Evolutionary conservation across 208 protist species (phyloP).

Genomic region (Leishmania turanica): DNA sequence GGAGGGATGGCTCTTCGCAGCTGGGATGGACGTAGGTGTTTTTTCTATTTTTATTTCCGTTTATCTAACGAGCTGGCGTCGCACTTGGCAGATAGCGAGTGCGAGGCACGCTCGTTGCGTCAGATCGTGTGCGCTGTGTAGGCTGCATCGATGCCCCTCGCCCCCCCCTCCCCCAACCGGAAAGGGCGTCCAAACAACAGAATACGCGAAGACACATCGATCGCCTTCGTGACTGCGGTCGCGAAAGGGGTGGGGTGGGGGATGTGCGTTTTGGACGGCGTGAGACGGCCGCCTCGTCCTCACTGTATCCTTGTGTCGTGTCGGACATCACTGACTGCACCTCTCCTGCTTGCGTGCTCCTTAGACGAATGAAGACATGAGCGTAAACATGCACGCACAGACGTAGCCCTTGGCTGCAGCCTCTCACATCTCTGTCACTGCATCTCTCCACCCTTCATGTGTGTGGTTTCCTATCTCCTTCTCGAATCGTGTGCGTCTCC

Average conservation of each 20-base stretch:
- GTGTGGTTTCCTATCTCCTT: not conserved
- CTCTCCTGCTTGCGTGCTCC: not conserved
- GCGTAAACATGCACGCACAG: not conserved
- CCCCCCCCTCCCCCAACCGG: too few relatives aligned
- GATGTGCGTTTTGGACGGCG: not conserved
- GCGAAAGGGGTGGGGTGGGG: not conserved
- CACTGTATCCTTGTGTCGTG: not conserved
- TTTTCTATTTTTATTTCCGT: not conserved
- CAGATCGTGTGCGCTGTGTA: not conserved
- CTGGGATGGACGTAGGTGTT: not conserved
- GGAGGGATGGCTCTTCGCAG: not conserved
- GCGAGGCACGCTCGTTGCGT: not conserved
- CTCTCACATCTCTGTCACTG: not conserved
- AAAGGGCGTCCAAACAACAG: too few relatives aligned
- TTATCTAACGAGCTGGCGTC: not conserved
- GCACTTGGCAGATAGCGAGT: not conserved
- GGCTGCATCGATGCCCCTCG: too few relatives aligned
- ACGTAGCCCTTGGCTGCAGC: not conserved
- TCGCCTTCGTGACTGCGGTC: too few relatives aligned
- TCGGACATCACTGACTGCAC: not conserved
- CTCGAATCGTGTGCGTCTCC: not conserved
- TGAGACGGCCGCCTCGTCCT: not conserved
- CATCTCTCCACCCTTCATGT: not conserved
- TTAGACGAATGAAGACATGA: not conserved
- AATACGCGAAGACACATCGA: too few relatives aligned